Evolutionary conservation across 352 stramenopile species (phyloP).

Genomic region (Phytophthora uliginosa): DNA sequence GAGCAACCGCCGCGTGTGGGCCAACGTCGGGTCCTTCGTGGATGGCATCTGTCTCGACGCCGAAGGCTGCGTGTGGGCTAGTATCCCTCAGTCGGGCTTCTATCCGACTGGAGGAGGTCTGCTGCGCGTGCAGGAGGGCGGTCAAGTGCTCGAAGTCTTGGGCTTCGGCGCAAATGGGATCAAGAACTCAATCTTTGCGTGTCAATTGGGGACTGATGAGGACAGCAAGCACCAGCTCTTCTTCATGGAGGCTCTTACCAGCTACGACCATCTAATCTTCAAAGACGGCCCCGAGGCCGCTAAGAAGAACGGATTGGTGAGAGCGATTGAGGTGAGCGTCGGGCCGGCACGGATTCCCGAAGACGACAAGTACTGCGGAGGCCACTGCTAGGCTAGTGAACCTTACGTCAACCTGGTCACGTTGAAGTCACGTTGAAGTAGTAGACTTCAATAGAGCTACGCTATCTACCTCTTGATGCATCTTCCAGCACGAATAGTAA

Average conservation of each 20-base stretch:
- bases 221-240: constrained; percentile 57
- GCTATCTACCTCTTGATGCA: not conserved
- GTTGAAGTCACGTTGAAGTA: constrained; percentile 15
- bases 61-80: constrained; percentile 70
- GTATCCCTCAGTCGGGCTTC: constrained; percentile 54
- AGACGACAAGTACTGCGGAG: constrained; percentile 59
- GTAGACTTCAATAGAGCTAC: constrained; percentile 8
- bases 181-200: constrained; percentile 56
- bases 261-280: constrained; percentile 49
- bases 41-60: constrained; percentile 77
- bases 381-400: constrained; percentile 49
- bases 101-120: constrained; percentile 56
- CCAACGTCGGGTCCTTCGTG: constrained; percentile 47
- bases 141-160: constrained; percentile 50
- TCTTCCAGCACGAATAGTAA: not conserved
- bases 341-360: constrained; percentile 46
- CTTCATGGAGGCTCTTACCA: constrained; percentile 57
- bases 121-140: constrained; percentile 60
- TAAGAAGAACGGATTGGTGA: constrained; percentile 49
- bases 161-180: constrained; percentile 70
- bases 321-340: constrained; percentile 55
- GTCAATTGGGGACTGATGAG: constrained; percentile 57
- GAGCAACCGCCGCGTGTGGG: constrained; percentile 64
- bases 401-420: constrained; percentile 11
- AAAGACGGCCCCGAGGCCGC: constrained; percentile 40